These are phyloP conservation scores for Termitomyces sp. DNA, from an alignment of 768 basidiomycete genomes.

Conservation along the genomic window DNA sequence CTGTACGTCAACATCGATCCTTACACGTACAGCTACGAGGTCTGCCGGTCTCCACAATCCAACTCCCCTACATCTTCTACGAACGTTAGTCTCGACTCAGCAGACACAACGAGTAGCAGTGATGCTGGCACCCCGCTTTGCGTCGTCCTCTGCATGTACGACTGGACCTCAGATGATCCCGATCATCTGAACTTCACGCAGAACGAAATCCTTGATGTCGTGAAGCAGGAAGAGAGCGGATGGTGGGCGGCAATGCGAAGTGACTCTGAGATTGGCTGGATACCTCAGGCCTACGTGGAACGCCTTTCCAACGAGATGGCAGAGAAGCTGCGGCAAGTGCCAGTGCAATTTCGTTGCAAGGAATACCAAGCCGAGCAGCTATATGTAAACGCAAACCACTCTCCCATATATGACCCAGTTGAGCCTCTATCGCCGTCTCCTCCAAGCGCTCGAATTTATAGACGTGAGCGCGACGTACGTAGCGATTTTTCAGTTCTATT, in stretches of 20 bases:
- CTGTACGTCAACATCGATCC: slow-evolving; percentile 39
- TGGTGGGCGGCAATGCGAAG: slow-evolving; percentile 77
- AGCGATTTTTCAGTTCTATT: not conserved
- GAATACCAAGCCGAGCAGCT: slow-evolving; percentile 48
- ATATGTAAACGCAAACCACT: slow-evolving; percentile 31
- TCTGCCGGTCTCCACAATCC: slow-evolving; percentile 29
- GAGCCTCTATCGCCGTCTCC: slow-evolving; percentile 10
- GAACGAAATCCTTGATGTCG: slow-evolving; percentile 65
- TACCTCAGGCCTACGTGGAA: slow-evolving; percentile 68
- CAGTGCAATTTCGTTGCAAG: slow-evolving; percentile 41
- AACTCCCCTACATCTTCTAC: slow-evolving; percentile 34
- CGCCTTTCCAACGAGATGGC: slow-evolving; percentile 50
- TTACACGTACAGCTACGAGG: slow-evolving; percentile 27
- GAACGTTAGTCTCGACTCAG: slow-evolving; percentile 26
- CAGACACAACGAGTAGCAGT: slow-evolving; percentile 25
- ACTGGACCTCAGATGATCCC: slow-evolving; percentile 61
- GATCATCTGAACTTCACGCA: slow-evolving; percentile 60
- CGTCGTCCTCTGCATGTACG: slow-evolving; percentile 63
- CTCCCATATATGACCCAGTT: slow-evolving; percentile 22
- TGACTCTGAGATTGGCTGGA: slow-evolving; percentile 65
- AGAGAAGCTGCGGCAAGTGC: slow-evolving; percentile 41
- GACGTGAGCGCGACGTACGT: slow-evolving; percentile 1
- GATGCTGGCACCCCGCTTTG: slow-evolving; percentile 34
- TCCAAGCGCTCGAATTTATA: not conserved
- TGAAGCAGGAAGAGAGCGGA: slow-evolving; percentile 67